Evolutionary conservation across 2,329 filamentous ascomycete species (phyloP), one percentile per base, ranked within the genome.

Genomic region (Cordyceps cicadae): DNA sequence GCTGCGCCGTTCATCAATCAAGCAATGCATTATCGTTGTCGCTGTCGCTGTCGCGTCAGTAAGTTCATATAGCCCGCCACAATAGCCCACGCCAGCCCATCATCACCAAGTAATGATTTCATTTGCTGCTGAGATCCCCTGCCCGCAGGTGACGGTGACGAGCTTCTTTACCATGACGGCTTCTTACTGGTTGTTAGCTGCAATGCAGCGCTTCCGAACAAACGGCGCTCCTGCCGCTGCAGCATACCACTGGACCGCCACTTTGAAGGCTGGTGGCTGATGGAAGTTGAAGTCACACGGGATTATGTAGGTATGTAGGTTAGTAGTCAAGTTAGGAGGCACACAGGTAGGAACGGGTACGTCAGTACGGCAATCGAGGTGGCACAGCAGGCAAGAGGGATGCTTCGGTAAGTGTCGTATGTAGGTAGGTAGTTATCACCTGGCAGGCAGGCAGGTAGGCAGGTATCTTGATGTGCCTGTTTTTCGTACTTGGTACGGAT

Each of bases 231-330:
- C 45, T 49, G 45, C 34, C 37, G 56, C 34, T 51, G 21, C 48
- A 43, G 48, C 56, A 26, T 24, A 49, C 56, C 37, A 59, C 37
- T 52, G 26, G 48, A 58, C 55, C 46, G 56, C 56, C 56, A 59
- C 48, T 19, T 24, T 15, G 41, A 26, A 55, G 54, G 24, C 26
- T 14, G 43, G 37, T 26, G 52, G 21, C 9, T 21, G 52, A 37
- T 43, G 54, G 54, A 17, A 21, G 43, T 43, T 5, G 15, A 43
- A 17, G 41, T 29, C 29, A 8, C 29, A 29, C 29, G 29, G 29
- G 3, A 29, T 29, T 29, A 29, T 4, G 29, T 29, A 29, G 29
- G 29, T 24, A 24, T 24, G 24, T 24, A 24, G 24, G 24, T 24
- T 3, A 4, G 32, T 34, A 34, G 32, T 3, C n/a, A n/a, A n/a